phyloP scores from a whole-genome alignment of 2,329 filamentous ascomycete genomes.

The Phialophora chinensis region DNA sequence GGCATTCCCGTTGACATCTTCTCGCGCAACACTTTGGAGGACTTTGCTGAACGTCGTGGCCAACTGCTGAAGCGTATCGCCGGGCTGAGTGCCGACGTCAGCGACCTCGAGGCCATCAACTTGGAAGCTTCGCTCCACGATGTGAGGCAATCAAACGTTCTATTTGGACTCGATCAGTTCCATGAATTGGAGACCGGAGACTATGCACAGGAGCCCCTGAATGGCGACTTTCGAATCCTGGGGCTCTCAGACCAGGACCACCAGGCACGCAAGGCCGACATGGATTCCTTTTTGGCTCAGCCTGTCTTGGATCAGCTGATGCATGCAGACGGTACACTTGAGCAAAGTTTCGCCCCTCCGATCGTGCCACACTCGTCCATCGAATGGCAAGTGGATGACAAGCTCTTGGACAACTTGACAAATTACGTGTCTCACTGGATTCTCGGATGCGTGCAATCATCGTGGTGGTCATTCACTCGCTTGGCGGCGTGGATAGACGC shows the following conservation, averaged over 20 bases:
- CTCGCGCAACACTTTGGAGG: not conserved
- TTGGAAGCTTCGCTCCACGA: not conserved
- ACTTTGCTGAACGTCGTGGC: not conserved
- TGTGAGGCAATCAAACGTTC: not conserved
- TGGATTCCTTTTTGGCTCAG: not conserved
- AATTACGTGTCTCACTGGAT: not conserved
- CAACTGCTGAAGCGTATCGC: not conserved
- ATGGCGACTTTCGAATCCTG: not conserved
- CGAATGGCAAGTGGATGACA: not conserved
- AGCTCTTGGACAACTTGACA: not conserved
- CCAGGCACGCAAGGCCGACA: not conserved
- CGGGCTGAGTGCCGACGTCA: not conserved
- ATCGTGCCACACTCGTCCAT: not conserved
- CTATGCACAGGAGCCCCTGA: not conserved
- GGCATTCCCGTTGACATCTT: not conserved
- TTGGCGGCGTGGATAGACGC: not conserved
- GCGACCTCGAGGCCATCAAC: not conserved
- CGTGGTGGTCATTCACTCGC: not conserved
- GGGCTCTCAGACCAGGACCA: not conserved
- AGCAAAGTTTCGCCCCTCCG: not conserved
- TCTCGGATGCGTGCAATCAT: not conserved
- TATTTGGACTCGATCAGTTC: not conserved
- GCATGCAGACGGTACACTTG: not conserved
- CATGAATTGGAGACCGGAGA: not conserved
- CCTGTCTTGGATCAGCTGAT: not conserved